phyloP scores from a whole-genome alignment of 2,329 filamentous ascomycete genomes.

The Aspergillus nomiae region DNA sequence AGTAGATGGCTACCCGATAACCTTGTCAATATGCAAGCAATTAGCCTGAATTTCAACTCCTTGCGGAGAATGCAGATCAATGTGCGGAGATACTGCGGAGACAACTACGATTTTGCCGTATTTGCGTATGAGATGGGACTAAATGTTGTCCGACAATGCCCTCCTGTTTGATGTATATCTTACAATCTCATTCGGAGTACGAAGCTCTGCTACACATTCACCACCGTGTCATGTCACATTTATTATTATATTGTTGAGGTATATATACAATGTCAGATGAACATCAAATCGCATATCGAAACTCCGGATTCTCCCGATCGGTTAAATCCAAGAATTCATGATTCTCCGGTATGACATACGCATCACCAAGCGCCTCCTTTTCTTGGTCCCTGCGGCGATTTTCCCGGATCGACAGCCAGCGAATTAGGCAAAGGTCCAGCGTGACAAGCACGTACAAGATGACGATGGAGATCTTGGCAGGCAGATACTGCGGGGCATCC shows the following conservation, averaged over 20 bases:
- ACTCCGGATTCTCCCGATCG: slow-evolving; percentile 28
- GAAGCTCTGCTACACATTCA: not conserved
- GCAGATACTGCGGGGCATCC: slow-evolving; percentile 33
- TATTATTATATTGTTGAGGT: not conserved
- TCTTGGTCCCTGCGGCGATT: slow-evolving; percentile 31
- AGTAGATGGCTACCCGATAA: not conserved
- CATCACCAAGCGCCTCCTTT: slow-evolving; percentile 25
- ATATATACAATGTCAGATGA: not conserved
- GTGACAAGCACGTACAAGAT: slow-evolving; percentile 31
- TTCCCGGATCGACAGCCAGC: slow-evolving; percentile 30
- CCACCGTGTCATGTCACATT: not conserved
- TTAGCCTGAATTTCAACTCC: not conserved
- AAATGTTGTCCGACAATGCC: not conserved
- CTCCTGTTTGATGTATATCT: too few relatives aligned
- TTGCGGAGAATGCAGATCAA: not conserved
- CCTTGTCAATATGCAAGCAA: not conserved
- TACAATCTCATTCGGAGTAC: not conserved
- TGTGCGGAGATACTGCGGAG: not conserved
- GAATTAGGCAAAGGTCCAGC: slow-evolving; percentile 33
- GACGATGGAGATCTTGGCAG: slow-evolving; percentile 31
- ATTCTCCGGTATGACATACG: slow-evolving; percentile 31
- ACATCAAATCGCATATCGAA: slow-evolving; percentile 25
- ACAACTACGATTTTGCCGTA: not conserved
- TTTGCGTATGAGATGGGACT: not conserved
- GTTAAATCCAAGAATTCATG: slow-evolving; percentile 35